phyloP scores from a whole-genome alignment of 73 alveolate genomes.

The Paramecium sexaurelia region DNA sequence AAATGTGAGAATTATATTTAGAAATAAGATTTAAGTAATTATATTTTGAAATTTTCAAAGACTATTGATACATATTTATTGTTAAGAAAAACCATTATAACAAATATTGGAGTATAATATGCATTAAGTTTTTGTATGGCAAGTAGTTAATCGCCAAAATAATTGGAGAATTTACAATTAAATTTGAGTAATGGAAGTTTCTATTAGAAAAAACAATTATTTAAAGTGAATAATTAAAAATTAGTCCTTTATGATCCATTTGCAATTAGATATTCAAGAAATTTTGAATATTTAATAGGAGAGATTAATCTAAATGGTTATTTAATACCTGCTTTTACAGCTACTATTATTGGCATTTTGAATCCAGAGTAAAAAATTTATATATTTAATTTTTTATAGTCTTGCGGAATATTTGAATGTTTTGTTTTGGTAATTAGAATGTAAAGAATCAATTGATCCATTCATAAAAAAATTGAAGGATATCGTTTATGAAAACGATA shows the following conservation, averaged over 20 bases:
- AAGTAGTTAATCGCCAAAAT: not conserved
- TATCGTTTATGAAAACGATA: not conserved
- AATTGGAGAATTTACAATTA: not conserved
- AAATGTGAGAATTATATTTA: not conserved
- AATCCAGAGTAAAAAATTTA: not conserved
- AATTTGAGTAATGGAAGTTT: constrained; percentile 32
- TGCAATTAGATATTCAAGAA: constrained; percentile 45
- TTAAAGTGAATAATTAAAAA: not conserved
- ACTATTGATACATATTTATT: not conserved
- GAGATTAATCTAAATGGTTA: not conserved
- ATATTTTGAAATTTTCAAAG: not conserved
- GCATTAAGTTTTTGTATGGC: not conserved
- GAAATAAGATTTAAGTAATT: not conserved
- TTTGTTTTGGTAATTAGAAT: not conserved
- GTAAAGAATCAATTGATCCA: not conserved
- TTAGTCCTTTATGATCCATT: not conserved
- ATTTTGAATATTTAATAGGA: not conserved
- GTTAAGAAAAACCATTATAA: not conserved
- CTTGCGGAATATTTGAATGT: not conserved
- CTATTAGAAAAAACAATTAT: not conserved
- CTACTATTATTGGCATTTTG: not conserved
- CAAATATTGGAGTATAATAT: not conserved
- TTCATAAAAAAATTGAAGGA: constrained; percentile 2
- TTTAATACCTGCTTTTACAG: not conserved
- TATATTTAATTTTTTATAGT: not conserved